Evolutionary conservation across 306 rosid species (phyloP).

Genomic region (Lagenaria siceraria): DNA sequence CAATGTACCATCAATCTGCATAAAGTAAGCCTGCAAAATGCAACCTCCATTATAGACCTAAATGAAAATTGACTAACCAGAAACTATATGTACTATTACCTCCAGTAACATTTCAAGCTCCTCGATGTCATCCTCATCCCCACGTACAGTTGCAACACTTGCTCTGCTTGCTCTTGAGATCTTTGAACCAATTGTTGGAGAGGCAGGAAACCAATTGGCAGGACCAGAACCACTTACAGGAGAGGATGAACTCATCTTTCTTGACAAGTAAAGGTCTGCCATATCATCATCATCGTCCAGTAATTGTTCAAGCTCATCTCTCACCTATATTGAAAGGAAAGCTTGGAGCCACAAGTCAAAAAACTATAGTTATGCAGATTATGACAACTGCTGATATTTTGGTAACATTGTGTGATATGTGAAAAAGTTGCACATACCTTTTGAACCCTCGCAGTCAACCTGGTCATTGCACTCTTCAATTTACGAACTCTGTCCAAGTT

Average conservation of each 20-base stretch:
- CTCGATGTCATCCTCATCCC: slow-evolving; percentile 68
- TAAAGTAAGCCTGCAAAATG: slow-evolving; percentile 67
- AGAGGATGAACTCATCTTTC: slow-evolving; percentile 65
- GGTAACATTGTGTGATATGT: not conserved
- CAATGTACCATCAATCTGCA: slow-evolving; percentile 73
- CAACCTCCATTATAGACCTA: slow-evolving; percentile 6
- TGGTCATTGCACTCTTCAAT: slow-evolving; percentile 92
- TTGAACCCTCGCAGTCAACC: slow-evolving; percentile 95
- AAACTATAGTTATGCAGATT: not conserved
- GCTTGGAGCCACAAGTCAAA: not conserved
- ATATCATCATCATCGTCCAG: slow-evolving; percentile 90
- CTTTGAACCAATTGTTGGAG: slow-evolving; percentile 57
- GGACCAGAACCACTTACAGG: slow-evolving; percentile 60
- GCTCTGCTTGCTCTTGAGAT: slow-evolving; percentile 78
- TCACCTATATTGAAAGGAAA: slow-evolving; percentile 29
- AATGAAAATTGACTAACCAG: not conserved
- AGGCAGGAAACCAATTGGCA: slow-evolving; percentile 38
- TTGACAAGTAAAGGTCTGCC: slow-evolving; percentile 92
- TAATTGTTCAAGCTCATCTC: slow-evolving; percentile 93
- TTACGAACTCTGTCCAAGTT: slow-evolving; percentile 96
- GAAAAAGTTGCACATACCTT: slow-evolving; percentile 40
- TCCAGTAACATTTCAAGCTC: slow-evolving; percentile 87
- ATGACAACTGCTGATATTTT: not conserved
- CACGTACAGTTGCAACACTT: slow-evolving; percentile 43
- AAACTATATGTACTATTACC: slow-evolving; percentile 27